These are phyloP conservation scores for Jacaranda mimosifolia DNA, from an alignment of 257 asterid genomes.

Conservation along the genomic window DNA sequence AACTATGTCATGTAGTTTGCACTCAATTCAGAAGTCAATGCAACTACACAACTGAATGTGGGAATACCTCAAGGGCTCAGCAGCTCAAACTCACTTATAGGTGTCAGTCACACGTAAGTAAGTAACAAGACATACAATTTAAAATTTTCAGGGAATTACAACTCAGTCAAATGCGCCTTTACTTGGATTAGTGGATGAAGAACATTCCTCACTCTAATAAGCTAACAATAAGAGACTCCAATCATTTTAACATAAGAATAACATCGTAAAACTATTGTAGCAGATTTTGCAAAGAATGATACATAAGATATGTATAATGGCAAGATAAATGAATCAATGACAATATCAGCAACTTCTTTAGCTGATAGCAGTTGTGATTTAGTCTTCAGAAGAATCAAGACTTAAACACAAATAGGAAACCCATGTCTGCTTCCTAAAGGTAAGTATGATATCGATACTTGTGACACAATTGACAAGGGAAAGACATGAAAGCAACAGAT, in stretches of 20 bases:
- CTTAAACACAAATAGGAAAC: too few species aligned
- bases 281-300: too few species aligned
- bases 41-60: background rate
- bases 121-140: background rate
- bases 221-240: background rate
- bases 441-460: too few species aligned
- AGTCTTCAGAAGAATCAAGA: too few species aligned
- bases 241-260: too few species aligned
- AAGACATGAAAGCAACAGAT: background rate
- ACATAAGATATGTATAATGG: background rate
- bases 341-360: too few species aligned
- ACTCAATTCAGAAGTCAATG: constrained; percentile 4
- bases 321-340: too few species aligned
- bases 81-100: background rate
- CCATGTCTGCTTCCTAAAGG: too few species aligned
- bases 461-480: too few species aligned
- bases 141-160: background rate
- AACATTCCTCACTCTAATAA: background rate
- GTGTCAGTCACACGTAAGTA: background rate
- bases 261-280: too few species aligned
- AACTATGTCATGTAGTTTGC: background rate
- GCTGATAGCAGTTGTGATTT: too few species aligned
- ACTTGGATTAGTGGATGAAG: background rate
- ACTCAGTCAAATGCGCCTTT: background rate
- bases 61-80: constrained; percentile 3